Base-by-base conservation (phyloP, 148 eudicot species). In the Pouteria glomerata region DNA sequence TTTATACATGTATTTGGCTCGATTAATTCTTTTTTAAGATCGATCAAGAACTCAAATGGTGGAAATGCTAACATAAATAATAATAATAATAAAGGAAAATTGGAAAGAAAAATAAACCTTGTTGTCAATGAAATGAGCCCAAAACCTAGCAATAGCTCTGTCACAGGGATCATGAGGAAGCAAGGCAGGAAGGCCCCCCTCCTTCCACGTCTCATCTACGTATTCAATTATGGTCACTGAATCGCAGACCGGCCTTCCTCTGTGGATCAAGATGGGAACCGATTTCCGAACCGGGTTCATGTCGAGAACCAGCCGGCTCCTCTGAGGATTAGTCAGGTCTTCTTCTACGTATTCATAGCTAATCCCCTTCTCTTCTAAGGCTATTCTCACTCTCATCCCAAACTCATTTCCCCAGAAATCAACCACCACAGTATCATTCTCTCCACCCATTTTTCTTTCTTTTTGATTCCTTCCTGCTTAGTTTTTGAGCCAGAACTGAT, bases 91-190 rank as follows among this genome's bases (percentile, higher is more conserved):
- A n/a, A n/a, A n/a, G n/a, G n/a, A n/a, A n/a, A n/a, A n/a, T n/a
- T n/a, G 26, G 12, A 56, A 8, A 13, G 59, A 56, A 29, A 58
- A 58, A 58, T 37, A 29, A 37, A 61, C 65, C 45, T n/a, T 61
- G 26, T 61, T 34, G 65, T 61, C 65, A 61, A 61, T 61, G 65
- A 61, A 61, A 35, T 61, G 23, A n/a, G 13, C 44, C 65, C 45
- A 61, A 31, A 61, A 35, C 26, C 65, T 34, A 35, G 65, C 41
- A 33, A 16, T 18, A 44, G 65, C 42, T 35, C 45, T 34, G 15
- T n/a, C 27, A 11, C 3, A 33, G 0, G 65, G 65, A 61, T 61
- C 65, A 18, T 34, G 65, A 10, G 65, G 65, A 15, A 61, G 44
- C 45, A 61, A 61, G 65, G 2, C 4, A 19, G 65, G 65, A 19